Percentiles rank a stretch among this genome's conserved stretches.
Evolutionary conservation across 2,329 filamentous ascomycete species (phyloP).

Genomic region (Fusarium cyanostomum): DNA sequence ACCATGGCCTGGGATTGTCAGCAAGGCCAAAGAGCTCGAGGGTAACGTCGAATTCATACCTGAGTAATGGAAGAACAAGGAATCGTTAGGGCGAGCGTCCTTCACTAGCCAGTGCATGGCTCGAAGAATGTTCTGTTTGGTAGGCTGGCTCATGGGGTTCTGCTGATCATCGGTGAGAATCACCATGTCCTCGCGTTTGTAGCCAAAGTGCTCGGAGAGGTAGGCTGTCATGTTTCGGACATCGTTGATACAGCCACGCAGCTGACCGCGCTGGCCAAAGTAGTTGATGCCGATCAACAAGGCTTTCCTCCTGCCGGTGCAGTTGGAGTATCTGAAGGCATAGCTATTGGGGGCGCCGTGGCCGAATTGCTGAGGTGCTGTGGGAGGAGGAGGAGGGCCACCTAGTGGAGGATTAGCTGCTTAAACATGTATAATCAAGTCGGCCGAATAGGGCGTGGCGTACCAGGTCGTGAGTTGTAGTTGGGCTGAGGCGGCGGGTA

Average conservation of each 20-base stretch:
- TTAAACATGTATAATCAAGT: neutral
- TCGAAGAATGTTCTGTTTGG: conserved; percentile 91
- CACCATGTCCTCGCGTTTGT: conserved; percentile 97
- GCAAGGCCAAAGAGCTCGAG: neutral
- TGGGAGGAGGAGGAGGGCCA: conserved; percentile 72
- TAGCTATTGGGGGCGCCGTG: conserved; percentile 83
- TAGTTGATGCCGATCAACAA: conserved; percentile 96
- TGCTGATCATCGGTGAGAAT: conserved; percentile 96
- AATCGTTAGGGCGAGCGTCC: conserved; percentile 90
- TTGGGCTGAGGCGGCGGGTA: conserved; percentile 53
- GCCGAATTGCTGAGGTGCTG: conserved; percentile 76
- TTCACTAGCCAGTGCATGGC: conserved; percentile 99
- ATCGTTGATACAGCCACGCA: conserved; percentile 95
- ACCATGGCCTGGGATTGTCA: conserved; percentile 68
- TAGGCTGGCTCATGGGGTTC: conserved; percentile 96
- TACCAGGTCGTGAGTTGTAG: conserved; percentile 61
- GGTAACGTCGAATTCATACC: conserved; percentile 61
- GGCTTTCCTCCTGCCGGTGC: conserved; percentile 88
- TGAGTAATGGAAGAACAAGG: conserved; percentile 97
- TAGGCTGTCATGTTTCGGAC: conserved; percentile 97
- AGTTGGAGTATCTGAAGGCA: conserved; percentile 90
- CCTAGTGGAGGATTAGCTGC: conserved; percentile 42
- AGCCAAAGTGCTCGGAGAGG: conserved; percentile 87
- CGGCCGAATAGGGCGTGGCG: conserved; percentile 26
- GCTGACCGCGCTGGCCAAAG: conserved; percentile 89